phyloP scores from a whole-genome alignment of 2,329 filamentous ascomycete genomes.

The Fusarium sulawesiense region DNA sequence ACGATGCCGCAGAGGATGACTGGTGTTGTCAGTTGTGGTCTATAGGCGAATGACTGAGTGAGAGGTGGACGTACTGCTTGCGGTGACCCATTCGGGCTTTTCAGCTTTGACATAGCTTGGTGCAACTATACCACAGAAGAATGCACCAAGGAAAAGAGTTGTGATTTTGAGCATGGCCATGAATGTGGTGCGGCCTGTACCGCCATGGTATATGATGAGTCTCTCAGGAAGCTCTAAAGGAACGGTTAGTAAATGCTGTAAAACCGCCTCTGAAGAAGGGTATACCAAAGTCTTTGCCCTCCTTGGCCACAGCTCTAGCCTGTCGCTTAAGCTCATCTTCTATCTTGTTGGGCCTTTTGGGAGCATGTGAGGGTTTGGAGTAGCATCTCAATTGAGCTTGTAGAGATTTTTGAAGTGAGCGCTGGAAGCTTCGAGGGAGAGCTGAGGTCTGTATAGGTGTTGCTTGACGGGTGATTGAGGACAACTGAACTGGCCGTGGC shows the following conservation, averaged over 20 bases:
- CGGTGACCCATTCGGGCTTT: conserved; percentile 51
- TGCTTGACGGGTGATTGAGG: not conserved
- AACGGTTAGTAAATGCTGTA: not conserved
- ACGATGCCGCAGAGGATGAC: conserved; percentile 70
- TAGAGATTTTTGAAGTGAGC: conserved; percentile 42
- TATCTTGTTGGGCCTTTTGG: conserved; percentile 30
- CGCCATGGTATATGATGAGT: conserved; percentile 80
- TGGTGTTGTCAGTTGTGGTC: conserved; percentile 46
- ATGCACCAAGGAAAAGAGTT: conserved; percentile 74
- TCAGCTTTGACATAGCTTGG: conserved; percentile 65
- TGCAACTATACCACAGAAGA: conserved; percentile 72
- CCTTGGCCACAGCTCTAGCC: conserved; percentile 43
- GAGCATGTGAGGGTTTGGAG: conserved; percentile 25
- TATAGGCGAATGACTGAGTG: not conserved
- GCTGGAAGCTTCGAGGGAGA: conserved; percentile 30
- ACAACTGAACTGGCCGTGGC: conserved; percentile 35
- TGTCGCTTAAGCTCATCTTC: conserved; percentile 46
- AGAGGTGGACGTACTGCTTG: conserved; percentile 51
- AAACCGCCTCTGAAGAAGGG: too few relatives aligned
- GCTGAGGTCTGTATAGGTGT: not conserved
- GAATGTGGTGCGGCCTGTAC: conserved; percentile 73
- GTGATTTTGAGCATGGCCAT: conserved; percentile 78
- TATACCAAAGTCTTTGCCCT: conserved; percentile 33
- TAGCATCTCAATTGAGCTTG: conserved; percentile 44
- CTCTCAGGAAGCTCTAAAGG: conserved; percentile 63